phyloP scores from a whole-genome alignment of 1,284 basidiomycete species.

The Melampsora americana region DNA sequence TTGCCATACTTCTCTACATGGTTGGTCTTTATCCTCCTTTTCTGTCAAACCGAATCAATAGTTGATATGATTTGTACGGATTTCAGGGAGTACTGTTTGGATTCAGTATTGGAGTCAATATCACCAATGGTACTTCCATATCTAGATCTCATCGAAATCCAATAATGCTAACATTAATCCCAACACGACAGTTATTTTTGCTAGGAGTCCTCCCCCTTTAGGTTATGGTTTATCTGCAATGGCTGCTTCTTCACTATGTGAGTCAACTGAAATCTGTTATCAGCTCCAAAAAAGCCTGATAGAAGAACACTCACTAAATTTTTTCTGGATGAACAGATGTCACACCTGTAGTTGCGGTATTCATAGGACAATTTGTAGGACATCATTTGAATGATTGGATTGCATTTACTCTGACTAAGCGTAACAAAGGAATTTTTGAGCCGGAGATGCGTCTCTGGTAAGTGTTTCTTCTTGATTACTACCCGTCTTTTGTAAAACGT shows the following conservation, averaged over 20 bases:
- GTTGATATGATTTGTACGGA: too few relatives aligned
- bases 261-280: slow-evolving; percentile 54
- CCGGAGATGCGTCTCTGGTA: slow-evolving; percentile 69
- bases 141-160: neutral
- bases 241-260: slow-evolving; percentile 64
- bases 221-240: slow-evolving; percentile 64
- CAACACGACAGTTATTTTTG: slow-evolving; percentile 55
- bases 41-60: too few relatives aligned
- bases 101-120: slow-evolving; percentile 70
- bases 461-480: slow-evolving; percentile 47
- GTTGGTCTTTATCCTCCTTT: slow-evolving; percentile 51
- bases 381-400: slow-evolving; percentile 68
- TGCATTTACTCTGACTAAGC: slow-evolving; percentile 61
- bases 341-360: slow-evolving; percentile 58
- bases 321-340: slow-evolving; percentile 45
- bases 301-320: neutral
- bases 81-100: slow-evolving; percentile 58
- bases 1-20: slow-evolving; percentile 63
- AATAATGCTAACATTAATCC: neutral
- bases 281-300: too few relatives aligned
- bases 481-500: too few relatives aligned
- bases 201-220: slow-evolving; percentile 61
- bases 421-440: slow-evolving; percentile 68
- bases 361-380: slow-evolving; percentile 68
- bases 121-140: slow-evolving; percentile 63